Percentiles rank a stretch among this genome's conserved stretches.
These are phyloP conservation scores for Plasmodium gallinaceum DNA, from an alignment of 169 alveolate genomes.

Conservation along the genomic window DNA sequence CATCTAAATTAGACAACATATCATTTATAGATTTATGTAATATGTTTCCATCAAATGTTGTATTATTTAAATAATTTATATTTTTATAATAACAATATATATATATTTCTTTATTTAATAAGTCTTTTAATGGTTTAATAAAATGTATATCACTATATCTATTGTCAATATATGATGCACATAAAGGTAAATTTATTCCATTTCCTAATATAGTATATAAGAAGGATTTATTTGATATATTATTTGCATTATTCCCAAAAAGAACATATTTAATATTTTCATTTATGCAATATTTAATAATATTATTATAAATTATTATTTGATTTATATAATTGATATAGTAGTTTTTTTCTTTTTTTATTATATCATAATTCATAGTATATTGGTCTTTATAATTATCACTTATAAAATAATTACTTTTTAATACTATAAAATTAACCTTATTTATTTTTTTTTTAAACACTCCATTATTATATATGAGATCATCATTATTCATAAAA, in stretches of 20 bases:
- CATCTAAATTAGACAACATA: conserved; percentile 39
- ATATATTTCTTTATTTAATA: conserved; percentile 70
- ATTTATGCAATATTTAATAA: conserved; percentile 51
- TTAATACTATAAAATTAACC: conserved; percentile 36
- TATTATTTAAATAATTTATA: conserved; percentile 37
- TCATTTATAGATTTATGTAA: conserved; percentile 45
- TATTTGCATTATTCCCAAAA: conserved; percentile 73
- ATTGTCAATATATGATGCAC: conserved; percentile 48
- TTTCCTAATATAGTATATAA: conserved; percentile 59
- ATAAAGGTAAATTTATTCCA: conserved; percentile 58
- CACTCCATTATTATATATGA: conserved; percentile 36
- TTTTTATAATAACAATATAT: conserved; percentile 58
- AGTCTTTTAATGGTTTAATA: conserved; percentile 61
- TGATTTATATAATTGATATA: conserved; percentile 67
- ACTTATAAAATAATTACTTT: conserved; percentile 55
- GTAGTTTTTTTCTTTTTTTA: conserved; percentile 60
- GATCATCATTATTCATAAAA: not conserved
- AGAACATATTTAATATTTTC: conserved; percentile 64
- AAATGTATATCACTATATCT: conserved; percentile 40
- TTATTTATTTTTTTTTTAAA: conserved; percentile 51
- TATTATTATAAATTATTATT: conserved; percentile 52
- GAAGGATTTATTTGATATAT: conserved; percentile 64
- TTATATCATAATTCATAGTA: conserved; percentile 16
- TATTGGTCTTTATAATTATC: conserved; percentile 24
- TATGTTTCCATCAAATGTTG: conserved; percentile 19